Conservation (phyloP, 2,329 filamentous ascomycete species). For the Magnaporthales sp. region DNA sequence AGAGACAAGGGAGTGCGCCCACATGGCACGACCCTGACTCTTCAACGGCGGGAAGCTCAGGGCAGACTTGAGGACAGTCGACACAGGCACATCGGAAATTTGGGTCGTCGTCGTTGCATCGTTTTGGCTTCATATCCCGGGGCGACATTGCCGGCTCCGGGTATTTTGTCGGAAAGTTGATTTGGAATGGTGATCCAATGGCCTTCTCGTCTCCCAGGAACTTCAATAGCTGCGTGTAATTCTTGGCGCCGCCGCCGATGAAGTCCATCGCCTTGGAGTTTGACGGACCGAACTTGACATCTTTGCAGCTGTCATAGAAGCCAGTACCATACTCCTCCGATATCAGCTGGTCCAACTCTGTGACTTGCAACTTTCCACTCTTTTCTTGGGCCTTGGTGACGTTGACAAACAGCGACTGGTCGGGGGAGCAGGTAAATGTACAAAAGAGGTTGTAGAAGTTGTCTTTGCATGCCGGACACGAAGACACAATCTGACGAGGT, state of each 20-base stretch:
- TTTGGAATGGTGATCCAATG: conserved; percentile 92
- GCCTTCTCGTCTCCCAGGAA: conserved; percentile 90
- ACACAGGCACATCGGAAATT: conserved; percentile 86
- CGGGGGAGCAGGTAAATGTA: conserved; percentile 94
- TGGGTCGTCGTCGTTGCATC: conserved; percentile 83
- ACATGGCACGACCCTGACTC: conserved; percentile 68
- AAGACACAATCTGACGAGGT: conserved; percentile 80
- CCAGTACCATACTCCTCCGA: conserved; percentile 75
- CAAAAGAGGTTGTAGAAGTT: conserved; percentile 99
- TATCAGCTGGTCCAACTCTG: conserved; percentile 83
- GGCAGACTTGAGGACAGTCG: conserved; percentile 82
- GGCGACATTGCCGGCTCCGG: conserved; percentile 62
- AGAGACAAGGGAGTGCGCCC: conserved; percentile 82
- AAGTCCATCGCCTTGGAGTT: conserved; percentile 92
- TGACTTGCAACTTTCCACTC: conserved; percentile 56
- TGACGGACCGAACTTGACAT: conserved; percentile 94
- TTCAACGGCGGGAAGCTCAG: conserved; percentile 68
- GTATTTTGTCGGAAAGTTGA: conserved; percentile 71
- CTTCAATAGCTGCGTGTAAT: conserved; percentile 78
- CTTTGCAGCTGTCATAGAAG: conserved; percentile 96
- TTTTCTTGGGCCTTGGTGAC: conserved; percentile 66
- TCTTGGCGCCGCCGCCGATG: conserved; percentile 89
- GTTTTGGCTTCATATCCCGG: conserved; percentile 64
- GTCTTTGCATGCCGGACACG: conserved; percentile 92
- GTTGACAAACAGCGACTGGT: conserved; percentile 93